Conservation (phyloP, 2,329 filamentous ascomycete genomes). For the Colletotrichum cuscutae region DNA sequence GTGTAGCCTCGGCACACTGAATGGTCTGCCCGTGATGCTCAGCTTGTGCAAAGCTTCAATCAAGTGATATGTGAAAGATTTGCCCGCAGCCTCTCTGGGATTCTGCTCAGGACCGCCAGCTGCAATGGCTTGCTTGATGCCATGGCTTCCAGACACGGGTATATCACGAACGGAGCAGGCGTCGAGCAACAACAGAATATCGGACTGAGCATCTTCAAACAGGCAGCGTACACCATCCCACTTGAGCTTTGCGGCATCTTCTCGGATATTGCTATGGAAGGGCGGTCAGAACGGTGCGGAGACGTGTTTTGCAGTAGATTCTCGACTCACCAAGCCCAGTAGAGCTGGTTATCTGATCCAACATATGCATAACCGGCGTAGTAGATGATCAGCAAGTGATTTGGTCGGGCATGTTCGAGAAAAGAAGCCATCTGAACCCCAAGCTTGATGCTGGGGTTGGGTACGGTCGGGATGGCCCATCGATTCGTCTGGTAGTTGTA, state of each 20-base stretch:
- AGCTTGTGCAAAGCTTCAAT: conserved; percentile 66
- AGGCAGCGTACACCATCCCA: conserved; percentile 72
- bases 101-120: conserved; percentile 66
- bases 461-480: conserved; percentile 69
- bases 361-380: conserved; percentile 71
- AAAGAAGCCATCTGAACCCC: conserved; percentile 69
- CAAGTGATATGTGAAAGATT: conserved; percentile 68
- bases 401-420: conserved; percentile 65
- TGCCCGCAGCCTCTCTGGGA: conserved; percentile 54
- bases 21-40: conserved; percentile 59
- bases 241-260: conserved; percentile 69
- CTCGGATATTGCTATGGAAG: conserved; percentile 61
- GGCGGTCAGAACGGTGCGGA: conserved; percentile 46
- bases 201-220: conserved; percentile 71
- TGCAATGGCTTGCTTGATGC: conserved; percentile 71
- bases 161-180: conserved; percentile 67
- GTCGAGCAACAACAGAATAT: conserved; percentile 71
- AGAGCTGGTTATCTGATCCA: conserved; percentile 69
- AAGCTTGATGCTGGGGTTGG: conserved; percentile 70
- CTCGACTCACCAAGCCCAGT: conserved; percentile 72
- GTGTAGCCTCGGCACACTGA: conserved; percentile 65
- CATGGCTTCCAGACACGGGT: conserved; percentile 61
- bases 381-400: conserved; percentile 72
- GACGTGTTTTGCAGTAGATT: neutral
- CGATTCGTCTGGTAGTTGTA: conserved; percentile 70